Percentiles rank a stretch among this genome's conserved stretches.
These are phyloP conservation scores for Carex scoparia DNA, from an alignment of 176 grass and related monocot species.

Conservation along the genomic window DNA sequence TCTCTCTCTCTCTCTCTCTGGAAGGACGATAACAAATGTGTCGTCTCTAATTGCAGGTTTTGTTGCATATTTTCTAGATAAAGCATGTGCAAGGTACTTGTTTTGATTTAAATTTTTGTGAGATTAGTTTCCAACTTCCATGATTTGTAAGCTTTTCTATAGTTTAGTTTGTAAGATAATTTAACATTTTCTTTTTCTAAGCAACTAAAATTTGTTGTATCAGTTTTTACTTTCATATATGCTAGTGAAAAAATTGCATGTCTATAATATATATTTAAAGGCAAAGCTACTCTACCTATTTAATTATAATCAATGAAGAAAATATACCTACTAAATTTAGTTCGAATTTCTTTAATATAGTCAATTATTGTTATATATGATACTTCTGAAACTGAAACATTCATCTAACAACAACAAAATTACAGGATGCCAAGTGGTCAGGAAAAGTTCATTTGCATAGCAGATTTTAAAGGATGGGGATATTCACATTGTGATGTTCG, in stretches of 20 bases:
- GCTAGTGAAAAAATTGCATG: no score
- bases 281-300: no score
- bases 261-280: no score
- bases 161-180: background rate
- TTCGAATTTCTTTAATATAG: background rate
- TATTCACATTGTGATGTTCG: slow-evolving; percentile 56
- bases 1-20: background rate
- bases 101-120: background rate
- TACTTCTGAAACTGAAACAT: background rate
- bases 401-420: background rate
- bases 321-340: background rate
- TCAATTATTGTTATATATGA: background rate
- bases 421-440: slow-evolving; percentile 51
- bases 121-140: background rate
- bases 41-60: slow-evolving; percentile 35
- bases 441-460: slow-evolving; percentile 67
- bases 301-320: background rate
- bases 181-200: background rate
- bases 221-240: background rate
- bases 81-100: slow-evolving; percentile 51
- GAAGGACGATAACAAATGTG: background rate
- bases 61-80: slow-evolving; percentile 55
- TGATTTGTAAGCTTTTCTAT: background rate
- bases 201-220: background rate
- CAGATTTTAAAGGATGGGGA: slow-evolving; percentile 68